Conservation (phyloP, 2,329 filamentous ascomycete genomes). For the Acarospora socialis region DNA sequence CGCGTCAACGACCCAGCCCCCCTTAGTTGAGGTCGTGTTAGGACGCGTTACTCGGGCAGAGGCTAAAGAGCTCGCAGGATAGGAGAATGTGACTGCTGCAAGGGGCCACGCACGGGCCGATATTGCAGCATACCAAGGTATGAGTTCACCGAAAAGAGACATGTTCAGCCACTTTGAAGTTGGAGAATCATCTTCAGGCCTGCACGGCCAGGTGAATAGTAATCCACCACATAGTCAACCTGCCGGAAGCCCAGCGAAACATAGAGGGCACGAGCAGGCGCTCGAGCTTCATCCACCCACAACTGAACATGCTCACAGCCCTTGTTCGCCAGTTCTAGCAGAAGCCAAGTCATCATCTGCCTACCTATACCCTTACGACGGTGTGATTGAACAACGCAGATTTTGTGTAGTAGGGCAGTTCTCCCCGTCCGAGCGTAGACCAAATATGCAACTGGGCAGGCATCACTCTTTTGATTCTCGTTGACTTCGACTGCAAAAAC, state of each 20-base stretch:
- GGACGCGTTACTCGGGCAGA: no score
- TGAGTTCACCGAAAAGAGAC: no score
- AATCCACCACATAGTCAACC: constrained; percentile 32
- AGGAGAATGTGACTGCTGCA: no score
- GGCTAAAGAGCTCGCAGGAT: no score
- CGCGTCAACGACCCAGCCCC: no score
- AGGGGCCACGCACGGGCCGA: no score
- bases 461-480: constrained; percentile 9
- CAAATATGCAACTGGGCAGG: constrained; percentile 28
- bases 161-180: constrained; percentile 20
- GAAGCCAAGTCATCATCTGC: constrained; percentile 31
- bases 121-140: no score
- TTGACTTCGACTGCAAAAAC: constrained; percentile 17
- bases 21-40: no score
- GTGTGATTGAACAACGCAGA: constrained; percentile 34
- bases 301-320: constrained; percentile 35
- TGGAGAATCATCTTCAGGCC: constrained; percentile 31
- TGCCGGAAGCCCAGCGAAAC: constrained; percentile 31
- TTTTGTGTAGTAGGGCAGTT: constrained; percentile 35
- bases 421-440: constrained; percentile 30
- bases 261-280: constrained; percentile 33
- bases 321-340: constrained; percentile 28
- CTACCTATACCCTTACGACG: constrained; percentile 34
- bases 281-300: constrained; percentile 37
- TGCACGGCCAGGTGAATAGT: constrained; percentile 36